Base-by-base conservation (phyloP, 2,329 filamentous ascomycete species). In the Tolypocladium nubicola region DNA sequence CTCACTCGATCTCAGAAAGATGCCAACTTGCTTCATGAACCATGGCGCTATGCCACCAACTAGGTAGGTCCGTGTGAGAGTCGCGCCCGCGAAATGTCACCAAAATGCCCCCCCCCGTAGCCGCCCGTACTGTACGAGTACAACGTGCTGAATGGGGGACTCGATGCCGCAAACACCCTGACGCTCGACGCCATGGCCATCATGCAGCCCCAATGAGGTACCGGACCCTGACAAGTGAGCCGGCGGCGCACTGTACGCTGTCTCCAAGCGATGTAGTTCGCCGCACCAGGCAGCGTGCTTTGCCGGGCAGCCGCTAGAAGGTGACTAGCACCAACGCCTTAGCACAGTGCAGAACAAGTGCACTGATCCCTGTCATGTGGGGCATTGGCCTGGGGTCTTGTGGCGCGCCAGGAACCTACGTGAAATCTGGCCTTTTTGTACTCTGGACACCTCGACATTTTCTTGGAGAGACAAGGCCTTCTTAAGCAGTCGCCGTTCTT, bases 381-480 rank as follows among this genome's bases (percentile, higher is more conserved):
- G 66, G 8, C 3, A 14, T 11, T 33, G 2, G 8, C n/a, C 41
- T 13, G 23, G 40, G 38, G 21, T 23, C 16, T 19, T 10, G 37
- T 56, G 59, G 52, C 55, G 56, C 39, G 56, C 47, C 53, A 45
- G 57, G 55, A 52, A 58, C 57, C 55, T 58, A 68, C 63, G 67
- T 75, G 75, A 74, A 76, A 78, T 77, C 73, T 78, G 75, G 76
- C 75, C 75, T 78, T 74, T 76, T 73, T 68, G 69, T 68, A 65
- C 68, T 72, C 65, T 75, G 73, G 74, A 76, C 75, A 77, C 73
- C 69, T 76, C 65, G 65, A 72, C 67, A 65, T 68, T 72, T 72
- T 71, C 66, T 21, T 13, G 7, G 40, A 41, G 65, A 62, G 61
- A 61, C 61, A 58, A 60, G 60, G 60, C 59, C 63, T 71, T 73